A percentile compares a stretch with the other conserved stretches of the same genome.
phyloP scores from a whole-genome alignment of 352 stramenopile species.

The Phytophthora hibernalis region DNA sequence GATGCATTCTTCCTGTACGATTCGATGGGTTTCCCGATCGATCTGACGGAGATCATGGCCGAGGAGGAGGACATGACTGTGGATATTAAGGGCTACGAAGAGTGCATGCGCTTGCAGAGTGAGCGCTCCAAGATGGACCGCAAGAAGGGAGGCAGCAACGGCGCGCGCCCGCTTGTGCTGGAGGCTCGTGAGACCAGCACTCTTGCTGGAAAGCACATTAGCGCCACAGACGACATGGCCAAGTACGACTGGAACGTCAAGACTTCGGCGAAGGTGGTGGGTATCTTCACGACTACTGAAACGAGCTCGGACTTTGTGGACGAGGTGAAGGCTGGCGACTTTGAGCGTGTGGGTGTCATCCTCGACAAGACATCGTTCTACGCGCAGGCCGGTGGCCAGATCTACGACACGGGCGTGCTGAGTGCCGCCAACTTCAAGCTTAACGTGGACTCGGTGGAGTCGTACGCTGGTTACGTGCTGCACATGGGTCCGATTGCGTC shows the following conservation, averaged over 20 bases:
- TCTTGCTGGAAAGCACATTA: constrained; percentile 85
- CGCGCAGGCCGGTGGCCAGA: constrained; percentile 97
- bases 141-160: constrained; percentile 84
- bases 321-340: constrained; percentile 75
- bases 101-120: constrained; percentile 93
- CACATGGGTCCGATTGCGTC: constrained; percentile 90
- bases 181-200: constrained; percentile 95
- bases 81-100: constrained; percentile 93
- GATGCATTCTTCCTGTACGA: constrained; percentile 99
- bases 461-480: constrained; percentile 96
- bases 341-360: constrained; percentile 94
- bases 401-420: constrained; percentile 93
- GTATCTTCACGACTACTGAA: constrained; percentile 94
- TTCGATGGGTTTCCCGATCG: constrained; percentile 98
- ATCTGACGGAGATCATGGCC: constrained; percentile 98
- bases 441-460: constrained; percentile 93
- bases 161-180: constrained; percentile 89
- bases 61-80: constrained; percentile 95
- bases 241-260: constrained; percentile 96
- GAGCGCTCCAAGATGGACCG: constrained; percentile 89
- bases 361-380: constrained; percentile 98
- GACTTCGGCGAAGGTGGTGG: constrained; percentile 86
- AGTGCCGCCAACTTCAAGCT: constrained; percentile 50
- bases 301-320: constrained; percentile 87
- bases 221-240: constrained; percentile 89